Evolutionary conservation across 192 early-diverging fungal species (phyloP), one percentile per base, ranked within the genome.

Genomic region (Podila horticola): DNA sequence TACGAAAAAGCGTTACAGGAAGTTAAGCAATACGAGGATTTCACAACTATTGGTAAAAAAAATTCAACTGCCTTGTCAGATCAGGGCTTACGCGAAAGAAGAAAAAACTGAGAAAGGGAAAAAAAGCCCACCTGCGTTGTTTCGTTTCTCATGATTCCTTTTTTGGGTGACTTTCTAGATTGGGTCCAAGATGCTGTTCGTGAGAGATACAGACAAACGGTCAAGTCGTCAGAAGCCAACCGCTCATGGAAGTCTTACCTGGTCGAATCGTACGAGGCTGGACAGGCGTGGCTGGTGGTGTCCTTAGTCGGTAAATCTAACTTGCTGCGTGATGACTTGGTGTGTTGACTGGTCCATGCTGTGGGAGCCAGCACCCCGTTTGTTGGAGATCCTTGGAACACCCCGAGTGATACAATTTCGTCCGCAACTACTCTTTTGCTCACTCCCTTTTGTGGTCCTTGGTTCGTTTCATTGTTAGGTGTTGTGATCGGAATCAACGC

Each of bases 281-380:
- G 87, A 29, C 94, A 96, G 83, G 88, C 94, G 3, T 97, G 96
- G 97, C 84, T 95, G 57, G 92, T 98, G 10, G 88, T 97, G 3
- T 87, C 90, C 6, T 67, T 94, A 12, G 92, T 94, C n/a, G 95
- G 95, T 75, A 86, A 86, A 45, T 45, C 34, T 36, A 36, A 45
- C 41, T 0, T 17, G 15, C 15, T 45, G 13, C 41, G 41, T 17
- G 12, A 3, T 45, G 41, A 15, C 15, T 45, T 45, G 13, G 0
- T 45, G 15, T 4, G 15, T 15, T 8, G 13, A 45, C 41, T 10
- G 8, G 13, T 17, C 41, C 15, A 15, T 45, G 34, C 0, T 36
- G 33, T 34, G 33, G 33, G 33, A 5, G 33, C 34, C 34, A 36
- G 11, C 34, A 11, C 34, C 11, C 34, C 9, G 11, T 45, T 41